Base-by-base conservation (phyloP, 2,329 filamentous ascomycete species). In the Berkeleyomyces rouxiae region DNA sequence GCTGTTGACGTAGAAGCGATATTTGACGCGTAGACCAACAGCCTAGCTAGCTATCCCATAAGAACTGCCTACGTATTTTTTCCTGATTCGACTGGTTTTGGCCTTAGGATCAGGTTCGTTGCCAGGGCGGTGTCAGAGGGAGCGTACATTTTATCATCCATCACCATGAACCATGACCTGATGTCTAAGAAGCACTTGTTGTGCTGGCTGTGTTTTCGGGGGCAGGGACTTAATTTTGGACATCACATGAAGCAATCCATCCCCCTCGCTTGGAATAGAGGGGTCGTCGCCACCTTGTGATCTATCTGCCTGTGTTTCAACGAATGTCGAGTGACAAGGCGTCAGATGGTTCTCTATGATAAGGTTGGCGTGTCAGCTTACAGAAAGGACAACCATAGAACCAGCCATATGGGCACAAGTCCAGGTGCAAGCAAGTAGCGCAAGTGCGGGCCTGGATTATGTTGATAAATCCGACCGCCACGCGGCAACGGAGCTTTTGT, bases 1-100 rank as follows among this genome's bases (percentile, higher is more conserved):
- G 75, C 76, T 75, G 74, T 87, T 85, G 84, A 80, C 85, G 81
- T 75, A 74, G 70, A 73, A 76, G 79, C 80, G 80, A 80, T 84
- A 81, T 78, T 63, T 61, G 63, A 65, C 63, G 63, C 63, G 63
- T 65, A 65, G 63, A 65, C 63, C 57, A 58, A 65, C 47, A 62
- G 63, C 57, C 60, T 55, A 49, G 60, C 70, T 67, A 67, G 69
- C 70, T 79, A 78, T 72, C 76, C 75, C 74, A 81, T 76, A 78
- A 82, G 79, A 79, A 76, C 78, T 78, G 81, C 76, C 76, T 77
- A 75, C 72, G 78, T 74, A 76, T 74, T 73, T 71, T 75, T 62
- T 59, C 51, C 44, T 63, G 64, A 64, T 61, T 61, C 62, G 10
- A 53, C 61, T 61, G 61, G 63, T 67, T 65, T 68, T 71, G 71